phyloP scores from a whole-genome alignment of 2,329 filamentous ascomycete genomes.

The Arthrinium puccinioides region DNA sequence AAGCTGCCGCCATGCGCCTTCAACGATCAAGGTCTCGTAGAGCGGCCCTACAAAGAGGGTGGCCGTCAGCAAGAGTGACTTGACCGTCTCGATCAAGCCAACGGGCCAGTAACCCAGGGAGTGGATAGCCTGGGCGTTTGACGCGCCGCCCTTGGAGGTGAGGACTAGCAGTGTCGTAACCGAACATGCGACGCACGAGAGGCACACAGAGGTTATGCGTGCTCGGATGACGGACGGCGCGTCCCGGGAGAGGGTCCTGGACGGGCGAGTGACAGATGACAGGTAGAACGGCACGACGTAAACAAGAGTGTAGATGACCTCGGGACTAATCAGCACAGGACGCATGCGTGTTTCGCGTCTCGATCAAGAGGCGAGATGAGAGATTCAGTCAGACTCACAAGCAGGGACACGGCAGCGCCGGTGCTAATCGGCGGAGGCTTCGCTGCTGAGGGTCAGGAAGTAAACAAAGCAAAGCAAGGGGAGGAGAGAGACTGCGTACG shows the following conservation, averaged over 20 bases:
- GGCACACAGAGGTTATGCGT: conserved; percentile 70
- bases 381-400: conserved; percentile 20
- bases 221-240: conserved; percentile 83
- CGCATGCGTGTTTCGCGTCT: no score
- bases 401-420: conserved; percentile 24
- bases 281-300: conserved; percentile 92
- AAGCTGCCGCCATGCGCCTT: conserved; percentile 64
- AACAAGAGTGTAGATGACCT: conserved; percentile 76
- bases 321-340: conserved; percentile 2
- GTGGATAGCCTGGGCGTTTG: conserved; percentile 50
- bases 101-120: conserved; percentile 78
- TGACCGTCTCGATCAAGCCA: conserved; percentile 55
- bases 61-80: conserved; percentile 62
- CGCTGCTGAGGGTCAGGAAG: conserved; percentile 17
- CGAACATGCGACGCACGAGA: conserved; percentile 66
- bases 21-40: conserved; percentile 69
- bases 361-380: no score
- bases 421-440: conserved; percentile 33
- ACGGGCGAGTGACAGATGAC: conserved; percentile 71
- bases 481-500: conserved; percentile 18
- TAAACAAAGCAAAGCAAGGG: not conserved
- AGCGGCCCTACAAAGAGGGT: conserved; percentile 79
- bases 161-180: conserved; percentile 61
- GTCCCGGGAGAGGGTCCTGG: conserved; percentile 72
- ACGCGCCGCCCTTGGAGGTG: conserved; percentile 41